Percentiles rank a stretch among this genome's conserved stretches.
These are phyloP conservation scores for Tulasnella sp. DNA, from an alignment of 768 basidiomycete species.

Conservation along the genomic window DNA sequence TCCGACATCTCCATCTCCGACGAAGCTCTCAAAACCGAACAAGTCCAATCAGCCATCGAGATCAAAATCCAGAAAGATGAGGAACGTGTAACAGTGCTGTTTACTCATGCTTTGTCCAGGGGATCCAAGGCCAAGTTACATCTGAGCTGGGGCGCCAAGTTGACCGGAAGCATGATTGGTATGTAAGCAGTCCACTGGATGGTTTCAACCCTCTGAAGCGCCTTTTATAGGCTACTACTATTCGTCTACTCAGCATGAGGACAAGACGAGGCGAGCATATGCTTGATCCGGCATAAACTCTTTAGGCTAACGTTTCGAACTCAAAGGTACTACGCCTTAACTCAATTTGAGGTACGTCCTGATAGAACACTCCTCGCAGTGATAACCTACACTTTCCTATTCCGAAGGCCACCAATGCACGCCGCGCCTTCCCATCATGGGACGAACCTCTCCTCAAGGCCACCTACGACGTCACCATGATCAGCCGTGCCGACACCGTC, in stretches of 20 bases:
- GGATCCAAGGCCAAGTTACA: slow-evolving; percentile 72
- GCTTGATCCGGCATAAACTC: neutral
- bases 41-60: slow-evolving; percentile 48
- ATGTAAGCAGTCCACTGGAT: slow-evolving; percentile 28
- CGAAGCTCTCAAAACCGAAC: slow-evolving; percentile 56
- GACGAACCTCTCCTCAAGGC: slow-evolving; percentile 92
- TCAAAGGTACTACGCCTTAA: slow-evolving; percentile 63
- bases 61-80: slow-evolving; percentile 59
- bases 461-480: slow-evolving; percentile 65
- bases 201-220: neutral
- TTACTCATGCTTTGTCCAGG: slow-evolving; percentile 63
- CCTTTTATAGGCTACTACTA: slow-evolving; percentile 60
- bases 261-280: slow-evolving; percentile 54
- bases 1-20: slow-evolving; percentile 59
- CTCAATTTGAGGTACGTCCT: slow-evolving; percentile 67
- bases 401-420: slow-evolving; percentile 76
- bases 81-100: slow-evolving; percentile 66
- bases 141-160: slow-evolving; percentile 65
- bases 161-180: slow-evolving; percentile 76
- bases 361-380: too few relatives aligned
- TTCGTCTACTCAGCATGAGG: slow-evolving; percentile 64
- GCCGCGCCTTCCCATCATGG: slow-evolving; percentile 51
- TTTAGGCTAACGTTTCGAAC: neutral
- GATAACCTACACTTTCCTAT: neutral
- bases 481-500: slow-evolving; percentile 74